Base-by-base conservation (phyloP, 176 grass and related monocot species). In the Oryza nivara region DNA sequence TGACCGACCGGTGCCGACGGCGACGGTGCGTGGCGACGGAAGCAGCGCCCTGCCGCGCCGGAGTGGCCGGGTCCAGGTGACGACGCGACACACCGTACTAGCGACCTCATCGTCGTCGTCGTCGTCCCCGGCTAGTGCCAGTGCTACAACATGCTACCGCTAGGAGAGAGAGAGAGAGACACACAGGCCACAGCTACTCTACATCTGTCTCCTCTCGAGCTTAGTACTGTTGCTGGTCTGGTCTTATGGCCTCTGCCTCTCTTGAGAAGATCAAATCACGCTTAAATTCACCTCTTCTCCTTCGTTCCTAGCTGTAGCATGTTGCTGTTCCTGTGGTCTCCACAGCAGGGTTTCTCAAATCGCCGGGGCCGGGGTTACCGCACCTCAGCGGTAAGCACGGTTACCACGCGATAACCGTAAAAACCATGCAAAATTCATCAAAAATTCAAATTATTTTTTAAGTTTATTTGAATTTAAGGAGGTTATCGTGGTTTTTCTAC, bases 51-150 rank as follows among this genome's bases (percentile, higher is more conserved):
- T 23, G 58, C 58, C 17, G 36, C 6, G 77, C 6, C 11, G 40
- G 60, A 70, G 51, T 1, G 79, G 52, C 2, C 72, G 67, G 74
- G 88, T 86, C 72, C 78, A 67, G 68, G 79, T 82, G 67, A 78
- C 30, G 79, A 86, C 88, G 83, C 74, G 48, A 77, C 83, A 73
- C 66, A 67, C 83, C 88, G 51, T 43, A 81, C 64, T 4, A 72
- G 40, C 44, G 11, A 70, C 63, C 49, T 45, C 77, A 34, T 70
- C 38, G 12, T 32, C 34, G 34, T 35, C 34, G 34, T 56, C 46
- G 54, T 58, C 54, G 54, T 58, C 73, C 58, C 20, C 58, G 2
- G n/a, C 58, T 23, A 23, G 38, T 9, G 23, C 71, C 43, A 23
- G 77, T 16, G 15, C 60, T 46, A 43, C 40, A 49, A 43, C 40